Base-by-base conservation (phyloP, 164 flowering plant species). In the Hamamelis virginiana region DNA sequence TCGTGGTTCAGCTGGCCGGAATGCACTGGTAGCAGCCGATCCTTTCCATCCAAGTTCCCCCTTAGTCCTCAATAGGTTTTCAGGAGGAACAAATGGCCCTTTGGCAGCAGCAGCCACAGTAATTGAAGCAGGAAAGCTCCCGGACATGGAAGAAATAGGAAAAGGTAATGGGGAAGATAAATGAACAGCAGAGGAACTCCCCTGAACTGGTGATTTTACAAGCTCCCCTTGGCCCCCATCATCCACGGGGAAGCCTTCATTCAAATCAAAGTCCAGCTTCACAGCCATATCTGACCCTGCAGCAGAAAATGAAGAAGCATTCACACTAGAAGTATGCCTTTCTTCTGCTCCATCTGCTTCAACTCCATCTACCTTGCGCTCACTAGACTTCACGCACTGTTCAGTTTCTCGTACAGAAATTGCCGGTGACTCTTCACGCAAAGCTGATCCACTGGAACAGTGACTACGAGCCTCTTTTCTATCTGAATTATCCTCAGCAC, bases 11-110 rank as follows among this genome's bases (percentile, higher is more conserved):
- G 98, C 98, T 5, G 90, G 94, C 8, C 98, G 88, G 72, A 95
- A 95, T 9, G 98, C 98, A 83, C 98, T 95, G 0, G 97, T 95
- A 16, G 97, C 97, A 28, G 98, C 98, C 41, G 97, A 92, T 19
- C 98, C 98, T 68, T 89, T 95, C 98, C 98, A 95, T 25, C 97
- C 90, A 75, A 85, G 80, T 73, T 84, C 94, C 48, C 81, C 87
- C 66, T 82, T 86, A 52, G 68, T 80, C 80, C 76, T 84, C 73
- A 85, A 53, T 12, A 84, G 73, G 68, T 86, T 81, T 21, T 88
- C 92, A 1, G 91, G 91, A 28, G 92, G 98, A 55, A 86, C 71
- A 81, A 95, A 88, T 8, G 96, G 76, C 28, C 97, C 91, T 72
- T 89, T 95, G 6, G 97, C 95, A 59, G 98, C 87, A 75, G 98